phyloP scores from a whole-genome alignment of 1,284 basidiomycete genomes.

The Apiotrichum laibachii region DNA sequence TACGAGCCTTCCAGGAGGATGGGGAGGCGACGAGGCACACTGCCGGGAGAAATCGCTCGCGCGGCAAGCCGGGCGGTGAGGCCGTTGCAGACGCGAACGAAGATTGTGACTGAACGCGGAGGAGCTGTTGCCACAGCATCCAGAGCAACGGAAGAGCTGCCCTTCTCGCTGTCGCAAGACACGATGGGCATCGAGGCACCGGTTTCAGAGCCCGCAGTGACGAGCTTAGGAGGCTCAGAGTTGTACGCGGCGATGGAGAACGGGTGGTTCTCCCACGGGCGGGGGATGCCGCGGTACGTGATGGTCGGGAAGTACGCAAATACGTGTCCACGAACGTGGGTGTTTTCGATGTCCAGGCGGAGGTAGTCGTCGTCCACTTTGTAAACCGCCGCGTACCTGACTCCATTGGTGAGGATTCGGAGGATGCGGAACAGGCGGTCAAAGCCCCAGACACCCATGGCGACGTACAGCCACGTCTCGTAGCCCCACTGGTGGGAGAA shows the following conservation, averaged over 20 bases:
- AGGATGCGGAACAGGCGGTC: constrained; percentile 31
- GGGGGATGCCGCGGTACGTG: not conserved
- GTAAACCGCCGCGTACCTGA: not conserved
- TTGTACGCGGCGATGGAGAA: constrained; percentile 28
- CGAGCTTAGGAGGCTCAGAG: constrained; percentile 8
- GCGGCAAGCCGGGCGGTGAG: not conserved
- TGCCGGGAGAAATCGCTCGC: not conserved
- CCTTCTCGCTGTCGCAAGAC: not conserved
- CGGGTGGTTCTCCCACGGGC: constrained; percentile 36
- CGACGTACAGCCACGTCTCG: constrained; percentile 1
- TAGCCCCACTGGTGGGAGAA: not conserved
- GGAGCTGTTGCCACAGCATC: not conserved
- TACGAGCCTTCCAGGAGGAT: constrained; percentile 40
- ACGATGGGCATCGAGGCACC: not conserved
- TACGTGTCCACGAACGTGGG: not conserved
- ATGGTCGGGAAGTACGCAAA: not conserved
- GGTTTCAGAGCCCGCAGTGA: constrained; percentile 24
- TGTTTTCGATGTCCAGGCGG: not conserved
- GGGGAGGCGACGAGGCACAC: not conserved
- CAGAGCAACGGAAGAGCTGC: not conserved
- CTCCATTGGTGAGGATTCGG: constrained; percentile 14
- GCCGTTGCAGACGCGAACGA: not conserved
- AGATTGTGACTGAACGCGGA: not conserved
- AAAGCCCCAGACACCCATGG: constrained; percentile 5
- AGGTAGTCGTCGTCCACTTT: not conserved